Conservation (phyloP, 2,329 filamentous ascomycete genomes). For the Penicillium sp. region DNA sequence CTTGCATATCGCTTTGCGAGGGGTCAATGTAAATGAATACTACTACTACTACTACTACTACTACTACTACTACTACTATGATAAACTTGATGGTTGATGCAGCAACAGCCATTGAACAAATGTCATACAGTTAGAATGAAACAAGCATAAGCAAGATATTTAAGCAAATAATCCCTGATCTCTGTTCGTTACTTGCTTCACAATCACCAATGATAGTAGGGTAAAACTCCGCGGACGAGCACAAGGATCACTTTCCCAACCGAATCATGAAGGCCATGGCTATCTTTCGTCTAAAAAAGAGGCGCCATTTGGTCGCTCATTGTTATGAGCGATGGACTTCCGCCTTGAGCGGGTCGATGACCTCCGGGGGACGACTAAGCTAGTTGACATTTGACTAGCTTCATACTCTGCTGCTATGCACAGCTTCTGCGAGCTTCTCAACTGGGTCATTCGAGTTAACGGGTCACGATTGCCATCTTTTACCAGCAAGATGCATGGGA, state of each 20-base stretch:
- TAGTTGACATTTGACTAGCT: constrained; percentile 1
- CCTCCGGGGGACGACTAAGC: background rate
- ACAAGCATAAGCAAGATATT: background rate
- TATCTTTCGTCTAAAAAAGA: background rate
- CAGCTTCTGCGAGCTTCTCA: background rate
- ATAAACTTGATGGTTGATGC: background rate
- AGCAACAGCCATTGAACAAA: background rate
- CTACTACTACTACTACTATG: background rate
- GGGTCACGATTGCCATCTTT: background rate
- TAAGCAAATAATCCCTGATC: background rate
- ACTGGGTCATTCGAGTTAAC: background rate
- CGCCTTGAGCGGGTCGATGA: background rate
- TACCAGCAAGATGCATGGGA: constrained; percentile 4
- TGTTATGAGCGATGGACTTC: background rate
- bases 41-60: too few species aligned
- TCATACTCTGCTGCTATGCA: background rate
- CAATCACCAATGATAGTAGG: background rate
- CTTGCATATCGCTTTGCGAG: background rate
- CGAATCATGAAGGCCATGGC: background rate
- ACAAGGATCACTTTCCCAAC: background rate
- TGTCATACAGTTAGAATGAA: background rate
- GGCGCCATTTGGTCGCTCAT: background rate
- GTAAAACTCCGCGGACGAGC: background rate
- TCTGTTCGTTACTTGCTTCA: background rate
- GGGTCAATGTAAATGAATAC: too few species aligned